Evolutionary conservation across 106 monocot genomes (phyloP).

Genomic region (Xerophyta viscosa): DNA sequence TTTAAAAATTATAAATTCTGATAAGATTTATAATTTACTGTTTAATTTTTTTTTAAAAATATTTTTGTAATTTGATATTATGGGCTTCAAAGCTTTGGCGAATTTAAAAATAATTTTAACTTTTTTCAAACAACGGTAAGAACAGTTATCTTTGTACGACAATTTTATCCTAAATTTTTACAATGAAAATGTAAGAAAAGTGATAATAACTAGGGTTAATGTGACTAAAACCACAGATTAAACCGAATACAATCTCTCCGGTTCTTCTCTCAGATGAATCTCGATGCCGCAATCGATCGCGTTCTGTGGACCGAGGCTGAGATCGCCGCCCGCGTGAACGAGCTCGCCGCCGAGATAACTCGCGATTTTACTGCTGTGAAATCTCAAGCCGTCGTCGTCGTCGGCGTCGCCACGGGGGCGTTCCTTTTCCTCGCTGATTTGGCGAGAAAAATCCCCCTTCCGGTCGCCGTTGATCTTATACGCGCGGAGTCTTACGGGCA

Average conservation of each 20-base stretch:
- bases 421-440: conserved; percentile 83
- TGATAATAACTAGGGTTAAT: too few relatives aligned
- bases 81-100: too few relatives aligned
- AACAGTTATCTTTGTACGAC: too few relatives aligned
- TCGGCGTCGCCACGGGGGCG: conserved; percentile 88
- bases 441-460: conserved; percentile 44
- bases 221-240: background rate
- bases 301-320: conserved; percentile 68
- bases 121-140: too few relatives aligned
- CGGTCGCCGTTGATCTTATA: conserved; percentile 60
- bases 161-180: too few relatives aligned
- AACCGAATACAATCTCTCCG: too few relatives aligned
- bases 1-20: too few relatives aligned
- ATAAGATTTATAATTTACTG: too few relatives aligned
- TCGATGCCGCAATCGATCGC: conserved; percentile 46
- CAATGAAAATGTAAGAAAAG: too few relatives aligned
- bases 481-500: conserved; percentile 82
- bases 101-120: too few relatives aligned
- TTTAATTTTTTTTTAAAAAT: too few relatives aligned
- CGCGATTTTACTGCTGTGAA: conserved; percentile 20
- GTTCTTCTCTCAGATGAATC: conserved; percentile 14
- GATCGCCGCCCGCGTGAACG: conserved; percentile 52
- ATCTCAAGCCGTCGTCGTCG: conserved; percentile 29
- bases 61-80: too few relatives aligned
- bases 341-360: conserved; percentile 47